phyloP scores from a whole-genome alignment of 1,284 basidiomycete species.

The Cutaneotrichosporon cavernicola region DNA sequence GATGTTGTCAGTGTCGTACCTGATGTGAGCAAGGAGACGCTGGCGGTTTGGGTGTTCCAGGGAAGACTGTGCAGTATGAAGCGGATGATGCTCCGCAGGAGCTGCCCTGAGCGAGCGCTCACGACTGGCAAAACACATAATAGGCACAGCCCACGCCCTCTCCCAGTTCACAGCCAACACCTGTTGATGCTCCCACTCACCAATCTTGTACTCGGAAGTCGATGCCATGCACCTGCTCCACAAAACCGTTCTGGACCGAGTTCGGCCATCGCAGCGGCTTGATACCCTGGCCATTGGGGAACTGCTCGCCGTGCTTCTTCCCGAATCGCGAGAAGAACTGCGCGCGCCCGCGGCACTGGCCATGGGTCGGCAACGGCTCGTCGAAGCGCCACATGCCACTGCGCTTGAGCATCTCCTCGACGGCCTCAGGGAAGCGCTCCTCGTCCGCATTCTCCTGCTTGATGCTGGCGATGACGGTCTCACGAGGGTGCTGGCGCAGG shows the following conservation, averaged over 20 bases:
- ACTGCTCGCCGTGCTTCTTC: constrained; percentile 53
- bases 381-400: constrained; percentile 73
- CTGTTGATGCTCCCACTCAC: constrained; percentile 54
- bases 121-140: not conserved
- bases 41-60: not conserved
- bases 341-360: constrained; percentile 76
- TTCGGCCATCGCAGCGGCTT: constrained; percentile 80
- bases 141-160: not conserved
- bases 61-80: not conserved
- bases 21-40: constrained; percentile 2
- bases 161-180: not conserved
- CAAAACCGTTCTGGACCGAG: constrained; percentile 66
- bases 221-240: constrained; percentile 62
- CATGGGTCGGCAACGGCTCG: constrained; percentile 71
- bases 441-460: constrained; percentile 69
- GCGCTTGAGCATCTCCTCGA: constrained; percentile 65
- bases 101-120: too few relatives aligned
- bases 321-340: constrained; percentile 76
- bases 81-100: too few relatives aligned
- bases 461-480: constrained; percentile 77
- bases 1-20: constrained; percentile 22
- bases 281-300: constrained; percentile 66
- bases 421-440: constrained; percentile 62
- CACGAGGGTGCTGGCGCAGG: constrained; percentile 62
- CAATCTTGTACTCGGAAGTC: constrained; percentile 76